These are phyloP conservation scores for Verticillium tricorpus DNA, from an alignment of 2,329 filamentous ascomycete species.

Conservation along the genomic window DNA sequence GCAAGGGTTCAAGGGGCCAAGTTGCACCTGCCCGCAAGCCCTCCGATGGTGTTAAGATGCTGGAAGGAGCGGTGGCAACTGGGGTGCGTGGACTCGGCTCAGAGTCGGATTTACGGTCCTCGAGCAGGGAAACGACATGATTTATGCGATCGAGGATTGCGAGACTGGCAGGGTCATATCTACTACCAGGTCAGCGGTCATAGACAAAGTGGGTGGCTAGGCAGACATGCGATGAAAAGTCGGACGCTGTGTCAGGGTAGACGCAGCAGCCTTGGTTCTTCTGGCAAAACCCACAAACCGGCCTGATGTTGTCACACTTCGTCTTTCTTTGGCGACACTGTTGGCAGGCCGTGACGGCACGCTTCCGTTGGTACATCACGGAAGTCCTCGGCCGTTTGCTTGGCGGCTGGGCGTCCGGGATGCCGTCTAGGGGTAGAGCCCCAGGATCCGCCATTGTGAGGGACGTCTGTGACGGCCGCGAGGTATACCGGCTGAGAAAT, in stretches of 20 bases:
- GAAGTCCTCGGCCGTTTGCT: not conserved
- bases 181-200: constrained; percentile 5
- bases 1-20: not conserved
- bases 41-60: too few species aligned
- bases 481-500: not conserved
- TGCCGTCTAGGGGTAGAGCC: not conserved
- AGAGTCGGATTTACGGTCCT: not conserved
- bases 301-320: constrained; percentile 32
- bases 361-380: constrained; percentile 18
- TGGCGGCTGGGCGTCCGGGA: not conserved
- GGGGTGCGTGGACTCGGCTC: not conserved
- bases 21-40: too few species aligned
- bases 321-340: constrained; percentile 30
- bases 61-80: not conserved
- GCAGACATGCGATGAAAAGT: constrained; percentile 18
- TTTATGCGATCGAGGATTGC: constrained; percentile 26
- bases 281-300: constrained; percentile 29
- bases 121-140: constrained; percentile 18
- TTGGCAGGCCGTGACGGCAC: constrained; percentile 28
- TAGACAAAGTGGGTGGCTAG: too few species aligned
- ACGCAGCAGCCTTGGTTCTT: constrained; percentile 26
- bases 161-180: constrained; percentile 30
- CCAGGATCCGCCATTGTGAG: not conserved
- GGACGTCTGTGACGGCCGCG: not conserved
- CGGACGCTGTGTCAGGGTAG: constrained; percentile 21